Conservation (phyloP, 2,329 filamentous ascomycete species). For the Periglandula ipomoeae region DNA sequence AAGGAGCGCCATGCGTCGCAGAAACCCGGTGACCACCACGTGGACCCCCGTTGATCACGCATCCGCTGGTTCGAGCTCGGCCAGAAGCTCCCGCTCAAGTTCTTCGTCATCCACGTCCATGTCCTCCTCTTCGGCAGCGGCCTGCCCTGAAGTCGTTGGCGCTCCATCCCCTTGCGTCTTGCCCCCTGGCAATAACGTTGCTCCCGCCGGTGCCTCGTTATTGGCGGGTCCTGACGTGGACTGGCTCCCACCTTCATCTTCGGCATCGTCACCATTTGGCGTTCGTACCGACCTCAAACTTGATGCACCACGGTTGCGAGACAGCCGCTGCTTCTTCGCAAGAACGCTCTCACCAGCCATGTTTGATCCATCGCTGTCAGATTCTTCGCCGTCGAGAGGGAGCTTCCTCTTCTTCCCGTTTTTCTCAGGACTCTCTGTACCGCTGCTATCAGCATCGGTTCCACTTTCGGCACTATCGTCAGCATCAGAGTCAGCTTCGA, state of each 20-base stretch:
- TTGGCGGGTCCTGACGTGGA: slow-evolving; percentile 30
- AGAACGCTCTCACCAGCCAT: slow-evolving; percentile 28
- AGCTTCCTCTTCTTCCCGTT: slow-evolving; percentile 26
- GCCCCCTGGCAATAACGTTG: slow-evolving; percentile 14
- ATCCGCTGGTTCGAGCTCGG: slow-evolving; percentile 41
- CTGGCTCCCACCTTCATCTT: slow-evolving; percentile 26
- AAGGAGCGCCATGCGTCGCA: background rate
- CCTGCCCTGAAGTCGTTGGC: slow-evolving; percentile 3
- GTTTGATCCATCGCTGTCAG: slow-evolving; percentile 22
- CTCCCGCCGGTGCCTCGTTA: slow-evolving; percentile 22
- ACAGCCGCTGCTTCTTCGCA: slow-evolving; percentile 42
- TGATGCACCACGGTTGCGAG: slow-evolving; percentile 35
- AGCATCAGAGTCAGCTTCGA: slow-evolving; percentile 6
- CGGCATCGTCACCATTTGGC: slow-evolving; percentile 25
- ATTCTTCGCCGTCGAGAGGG: slow-evolving; percentile 20
- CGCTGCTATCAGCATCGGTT: slow-evolving; percentile 19
- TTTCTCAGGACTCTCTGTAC: slow-evolving; percentile 16
- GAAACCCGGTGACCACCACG: background rate
- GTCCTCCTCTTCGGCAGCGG: slow-evolving; percentile 20
- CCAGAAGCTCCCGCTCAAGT: slow-evolving; percentile 54
- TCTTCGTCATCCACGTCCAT: slow-evolving; percentile 45
- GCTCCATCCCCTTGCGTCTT: background rate
- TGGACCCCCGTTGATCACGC: slow-evolving; percentile 10
- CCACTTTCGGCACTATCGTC: slow-evolving; percentile 10
- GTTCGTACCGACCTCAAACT: slow-evolving; percentile 36